Evolutionary conservation across 768 basidiomycete genomes (phyloP).

Genomic region (Macrolepiota albuminosa): DNA sequence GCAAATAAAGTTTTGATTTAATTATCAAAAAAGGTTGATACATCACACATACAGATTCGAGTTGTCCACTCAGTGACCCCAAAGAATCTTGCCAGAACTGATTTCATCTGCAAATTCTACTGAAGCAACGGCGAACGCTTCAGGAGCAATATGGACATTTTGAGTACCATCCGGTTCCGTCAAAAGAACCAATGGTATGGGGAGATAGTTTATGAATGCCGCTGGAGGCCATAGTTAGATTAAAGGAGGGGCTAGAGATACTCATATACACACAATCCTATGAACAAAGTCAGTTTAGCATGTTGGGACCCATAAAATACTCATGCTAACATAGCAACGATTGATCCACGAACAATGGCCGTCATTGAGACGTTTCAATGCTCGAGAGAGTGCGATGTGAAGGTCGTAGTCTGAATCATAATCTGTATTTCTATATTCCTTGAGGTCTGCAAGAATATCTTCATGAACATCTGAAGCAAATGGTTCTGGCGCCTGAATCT

Average conservation of each 20-base stretch:
- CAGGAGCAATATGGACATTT: constrained; percentile 46
- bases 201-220: constrained; percentile 43
- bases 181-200: constrained; percentile 42
- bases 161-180: constrained; percentile 41
- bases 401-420: constrained; percentile 52
- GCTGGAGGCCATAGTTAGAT: constrained; percentile 20
- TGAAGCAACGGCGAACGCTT: constrained; percentile 47
- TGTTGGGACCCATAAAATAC: background rate
- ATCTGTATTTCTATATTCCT: constrained; percentile 35
- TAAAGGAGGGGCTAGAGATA: background rate
- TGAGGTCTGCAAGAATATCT: constrained; percentile 46
- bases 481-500: constrained; percentile 48
- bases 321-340: constrained; percentile 45
- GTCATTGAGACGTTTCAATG: constrained; percentile 52
- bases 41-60: constrained; percentile 31
- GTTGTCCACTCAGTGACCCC: constrained; percentile 39
- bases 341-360: constrained; percentile 56
- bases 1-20: background rate
- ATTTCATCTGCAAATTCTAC: constrained; percentile 48
- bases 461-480: constrained; percentile 53
- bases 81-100: constrained; percentile 51
- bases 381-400: constrained; percentile 48
- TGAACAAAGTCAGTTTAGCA: background rate
- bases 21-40: background rate
- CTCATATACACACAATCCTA: constrained; percentile 17